phyloP scores from a whole-genome alignment of 208 protist species.

The Leishmania braziliensis region DNA sequence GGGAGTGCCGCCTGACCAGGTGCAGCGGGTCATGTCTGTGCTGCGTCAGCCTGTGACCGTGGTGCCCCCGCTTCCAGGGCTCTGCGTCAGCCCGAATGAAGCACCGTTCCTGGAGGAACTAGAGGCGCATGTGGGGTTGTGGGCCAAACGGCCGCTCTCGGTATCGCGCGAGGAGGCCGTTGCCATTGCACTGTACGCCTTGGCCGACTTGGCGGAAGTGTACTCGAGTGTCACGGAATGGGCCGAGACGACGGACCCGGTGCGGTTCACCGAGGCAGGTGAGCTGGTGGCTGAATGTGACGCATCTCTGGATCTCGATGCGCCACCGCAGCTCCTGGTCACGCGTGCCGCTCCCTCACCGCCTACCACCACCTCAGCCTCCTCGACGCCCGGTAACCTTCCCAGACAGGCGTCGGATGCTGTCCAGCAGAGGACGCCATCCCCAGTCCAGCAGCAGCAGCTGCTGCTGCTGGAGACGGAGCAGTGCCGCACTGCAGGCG shows the following conservation, averaged over 20 bases:
- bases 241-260: background rate
- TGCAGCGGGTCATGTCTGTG: constrained; percentile 24
- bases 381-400: background rate
- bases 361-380: background rate
- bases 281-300: background rate
- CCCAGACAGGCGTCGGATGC: background rate
- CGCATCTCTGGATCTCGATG: background rate
- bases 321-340: background rate
- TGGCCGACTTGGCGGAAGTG: constrained; percentile 28
- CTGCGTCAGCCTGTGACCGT: constrained; percentile 47
- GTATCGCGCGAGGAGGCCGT: constrained; percentile 33
- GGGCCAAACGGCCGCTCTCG: constrained; percentile 16
- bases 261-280: background rate
- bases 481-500: background rate
- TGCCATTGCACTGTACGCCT: constrained; percentile 39
- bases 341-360: background rate
- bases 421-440: background rate
- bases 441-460: background rate
- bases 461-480: background rate
- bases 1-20: constrained; percentile 7
- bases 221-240: constrained; percentile 5
- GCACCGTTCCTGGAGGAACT: constrained; percentile 36
- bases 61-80: constrained; percentile 44
- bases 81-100: constrained; percentile 50
- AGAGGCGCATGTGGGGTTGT: constrained; percentile 31